These are phyloP conservation scores for Calendula officinalis DNA, from an alignment of 129 eudicot genomes.

Conservation along the genomic window DNA sequence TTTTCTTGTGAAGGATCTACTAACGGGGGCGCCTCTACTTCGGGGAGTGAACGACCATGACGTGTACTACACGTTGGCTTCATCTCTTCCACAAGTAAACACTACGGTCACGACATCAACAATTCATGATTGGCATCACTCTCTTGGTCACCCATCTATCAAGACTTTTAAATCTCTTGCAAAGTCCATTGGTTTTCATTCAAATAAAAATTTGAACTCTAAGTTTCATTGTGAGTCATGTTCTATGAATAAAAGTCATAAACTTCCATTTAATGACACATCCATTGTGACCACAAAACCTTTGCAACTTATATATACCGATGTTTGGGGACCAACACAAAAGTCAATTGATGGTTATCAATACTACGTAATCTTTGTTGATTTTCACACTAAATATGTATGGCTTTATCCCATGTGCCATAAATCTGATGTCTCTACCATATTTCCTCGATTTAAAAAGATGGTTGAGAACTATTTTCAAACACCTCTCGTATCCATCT, in stretches of 20 bases:
- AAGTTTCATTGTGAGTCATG: slow-evolving; percentile 5
- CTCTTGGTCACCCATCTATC: slow-evolving; percentile 15
- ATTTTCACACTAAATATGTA: too few species aligned
- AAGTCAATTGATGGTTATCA: slow-evolving; percentile 12
- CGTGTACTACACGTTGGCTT: background rate
- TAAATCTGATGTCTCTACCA: background rate
- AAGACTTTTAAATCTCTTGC: slow-evolving; percentile 8
- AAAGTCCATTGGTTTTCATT: background rate
- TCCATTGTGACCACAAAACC: slow-evolving; percentile 6
- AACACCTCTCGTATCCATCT: slow-evolving; percentile 2
- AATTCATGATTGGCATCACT: slow-evolving; percentile 7
- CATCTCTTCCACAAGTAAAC: slow-evolving; percentile 4
- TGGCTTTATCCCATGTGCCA: too few species aligned
- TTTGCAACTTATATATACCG: background rate
- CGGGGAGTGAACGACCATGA: slow-evolving; percentile 8
- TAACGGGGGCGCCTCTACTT: background rate
- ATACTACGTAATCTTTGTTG: slow-evolving; percentile 18
- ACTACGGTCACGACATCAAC: slow-evolving; percentile 5
- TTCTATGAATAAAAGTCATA: background rate
- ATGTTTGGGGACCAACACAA: slow-evolving; percentile 6
- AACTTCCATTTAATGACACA: background rate
- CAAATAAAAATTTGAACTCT: background rate
- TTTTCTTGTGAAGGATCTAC: slow-evolving; percentile 29
- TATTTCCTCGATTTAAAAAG: slow-evolving; percentile 10
- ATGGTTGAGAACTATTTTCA: background rate